phyloP scores from a whole-genome alignment of 2,329 filamentous ascomycete species.

The Colletotrichum magnum region DNA sequence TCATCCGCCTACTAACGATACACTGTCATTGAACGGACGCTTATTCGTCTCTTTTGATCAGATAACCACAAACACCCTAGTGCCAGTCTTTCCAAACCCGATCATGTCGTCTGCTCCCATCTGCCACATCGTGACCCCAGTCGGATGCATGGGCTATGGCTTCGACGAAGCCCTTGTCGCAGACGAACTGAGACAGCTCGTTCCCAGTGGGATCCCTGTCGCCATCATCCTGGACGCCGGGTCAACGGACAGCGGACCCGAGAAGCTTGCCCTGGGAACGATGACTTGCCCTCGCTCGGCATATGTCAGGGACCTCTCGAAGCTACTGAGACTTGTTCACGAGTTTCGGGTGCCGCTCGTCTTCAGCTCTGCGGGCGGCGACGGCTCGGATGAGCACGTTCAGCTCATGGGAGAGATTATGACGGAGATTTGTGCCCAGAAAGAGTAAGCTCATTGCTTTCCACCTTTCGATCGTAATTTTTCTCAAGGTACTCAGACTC shows the following conservation, averaged over 20 bases:
- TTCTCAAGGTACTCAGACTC: background rate
- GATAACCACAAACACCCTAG: too few species aligned
- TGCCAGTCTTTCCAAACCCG: too few species aligned
- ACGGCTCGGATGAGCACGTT: slow-evolving; percentile 62
- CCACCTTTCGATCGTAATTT: too few species aligned
- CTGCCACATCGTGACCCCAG: slow-evolving; percentile 60
- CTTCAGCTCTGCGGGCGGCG: slow-evolving; percentile 62
- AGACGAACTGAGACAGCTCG: slow-evolving; percentile 45
- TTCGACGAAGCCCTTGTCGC: slow-evolving; percentile 52
- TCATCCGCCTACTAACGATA: too few species aligned
- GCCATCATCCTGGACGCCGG: slow-evolving; percentile 54
- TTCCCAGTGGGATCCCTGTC: slow-evolving; percentile 47
- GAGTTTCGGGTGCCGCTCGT: slow-evolving; percentile 55
- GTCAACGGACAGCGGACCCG: slow-evolving; percentile 54
- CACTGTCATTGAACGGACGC: too few species aligned
- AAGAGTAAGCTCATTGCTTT: slow-evolving; percentile 7
- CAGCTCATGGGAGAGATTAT: slow-evolving; percentile 56
- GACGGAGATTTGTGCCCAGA: slow-evolving; percentile 49
- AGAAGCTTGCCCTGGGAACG: slow-evolving; percentile 56
- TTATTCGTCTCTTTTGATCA: too few species aligned
- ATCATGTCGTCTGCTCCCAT: slow-evolving; percentile 27
- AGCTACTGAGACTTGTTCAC: slow-evolving; percentile 52
- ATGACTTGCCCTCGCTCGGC: slow-evolving; percentile 57
- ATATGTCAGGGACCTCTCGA: slow-evolving; percentile 59
- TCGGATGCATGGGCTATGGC: slow-evolving; percentile 66